Percentiles rank a stretch among this genome's conserved stretches.
phyloP scores from a whole-genome alignment of 306 rosid genomes.

The Cicer bijugum region DNA sequence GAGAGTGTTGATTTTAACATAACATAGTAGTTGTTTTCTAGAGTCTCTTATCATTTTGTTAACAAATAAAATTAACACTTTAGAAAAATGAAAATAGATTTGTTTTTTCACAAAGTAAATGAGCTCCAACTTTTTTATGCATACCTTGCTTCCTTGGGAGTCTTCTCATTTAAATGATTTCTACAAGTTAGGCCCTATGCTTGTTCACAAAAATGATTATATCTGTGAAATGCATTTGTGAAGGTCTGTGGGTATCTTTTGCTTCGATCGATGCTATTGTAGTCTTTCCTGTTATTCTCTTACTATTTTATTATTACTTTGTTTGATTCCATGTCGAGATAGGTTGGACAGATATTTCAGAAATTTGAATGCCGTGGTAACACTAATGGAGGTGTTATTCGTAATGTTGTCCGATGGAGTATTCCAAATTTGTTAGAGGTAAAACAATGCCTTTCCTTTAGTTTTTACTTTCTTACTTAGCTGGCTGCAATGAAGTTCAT shows the following conservation, averaged over 20 bases:
- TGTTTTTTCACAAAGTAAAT: no score
- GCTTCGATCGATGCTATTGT: background rate
- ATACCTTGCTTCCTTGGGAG: slow-evolving; percentile 22
- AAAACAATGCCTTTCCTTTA: slow-evolving; percentile 36
- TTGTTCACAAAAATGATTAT: background rate
- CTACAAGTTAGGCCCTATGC: background rate
- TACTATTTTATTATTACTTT: slow-evolving; percentile 4
- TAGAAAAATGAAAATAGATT: no score
- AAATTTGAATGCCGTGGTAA: slow-evolving; percentile 79
- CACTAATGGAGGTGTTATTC: slow-evolving; percentile 64
- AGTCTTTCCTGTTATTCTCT: background rate
- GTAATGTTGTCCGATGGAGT: slow-evolving; percentile 91
- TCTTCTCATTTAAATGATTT: slow-evolving; percentile 8
- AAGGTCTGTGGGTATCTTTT: slow-evolving; percentile 8
- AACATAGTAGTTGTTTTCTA: no score
- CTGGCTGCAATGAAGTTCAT: slow-evolving; percentile 20
- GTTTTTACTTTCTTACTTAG: slow-evolving; percentile 10
- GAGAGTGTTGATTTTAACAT: no score
- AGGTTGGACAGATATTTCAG: slow-evolving; percentile 95
- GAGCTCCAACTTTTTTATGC: background rate
- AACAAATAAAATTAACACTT: no score
- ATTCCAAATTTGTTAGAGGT: slow-evolving; percentile 85
- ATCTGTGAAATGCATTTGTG: background rate
- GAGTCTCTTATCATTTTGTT: no score
- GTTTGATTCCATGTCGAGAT: slow-evolving; percentile 36